A percentile compares a stretch with the other conserved stretches of the same genome.
Conservation (phyloP, 2,329 filamentous ascomycete species). For the Cladosporium halotolerans region DNA sequence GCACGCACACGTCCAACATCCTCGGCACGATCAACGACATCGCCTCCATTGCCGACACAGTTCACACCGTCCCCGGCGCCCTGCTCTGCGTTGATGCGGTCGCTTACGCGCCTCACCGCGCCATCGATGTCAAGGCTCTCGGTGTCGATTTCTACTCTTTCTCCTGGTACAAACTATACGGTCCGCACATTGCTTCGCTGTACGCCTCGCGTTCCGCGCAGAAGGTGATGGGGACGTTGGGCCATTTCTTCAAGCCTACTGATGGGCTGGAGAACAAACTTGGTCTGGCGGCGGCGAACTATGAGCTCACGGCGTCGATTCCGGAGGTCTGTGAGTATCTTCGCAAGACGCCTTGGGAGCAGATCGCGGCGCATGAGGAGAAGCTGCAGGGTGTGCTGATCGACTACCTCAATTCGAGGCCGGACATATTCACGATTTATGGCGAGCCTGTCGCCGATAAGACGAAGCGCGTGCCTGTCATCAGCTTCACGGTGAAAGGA, state of each 20-base stretch:
- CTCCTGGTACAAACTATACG: conserved; percentile 78
- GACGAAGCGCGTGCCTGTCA: conserved; percentile 53
- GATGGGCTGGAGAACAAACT: conserved; percentile 60
- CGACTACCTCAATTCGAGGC: conserved; percentile 49
- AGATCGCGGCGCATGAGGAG: conserved; percentile 54
- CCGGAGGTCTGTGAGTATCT: conserved; percentile 55
- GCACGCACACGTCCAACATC: conserved; percentile 69
- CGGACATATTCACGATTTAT: conserved; percentile 49
- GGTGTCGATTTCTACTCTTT: conserved; percentile 73
- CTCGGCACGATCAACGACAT: conserved; percentile 65
- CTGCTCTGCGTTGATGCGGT: conserved; percentile 70
- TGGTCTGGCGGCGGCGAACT: conserved; percentile 61
- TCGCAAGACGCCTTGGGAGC: conserved; percentile 40
- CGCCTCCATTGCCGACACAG: conserved; percentile 47
- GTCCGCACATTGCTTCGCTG: conserved; percentile 65
- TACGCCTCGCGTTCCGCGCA: conserved; percentile 58
- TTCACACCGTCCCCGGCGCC: conserved; percentile 49
- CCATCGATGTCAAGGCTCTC: conserved; percentile 60
- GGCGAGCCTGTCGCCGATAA: conserved; percentile 49
- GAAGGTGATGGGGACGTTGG: conserved; percentile 49
- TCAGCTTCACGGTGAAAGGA: conserved; percentile 60
- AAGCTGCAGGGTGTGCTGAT: conserved; percentile 54
- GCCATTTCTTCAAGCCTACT: conserved; percentile 61
- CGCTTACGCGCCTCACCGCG: conserved; percentile 67
- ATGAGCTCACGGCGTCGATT: conserved; percentile 61